Evolutionary conservation across 352 stramenopile genomes (phyloP), one percentile per base, ranked within the genome.

Genomic region (Globisporangium heterothallicum): DNA sequence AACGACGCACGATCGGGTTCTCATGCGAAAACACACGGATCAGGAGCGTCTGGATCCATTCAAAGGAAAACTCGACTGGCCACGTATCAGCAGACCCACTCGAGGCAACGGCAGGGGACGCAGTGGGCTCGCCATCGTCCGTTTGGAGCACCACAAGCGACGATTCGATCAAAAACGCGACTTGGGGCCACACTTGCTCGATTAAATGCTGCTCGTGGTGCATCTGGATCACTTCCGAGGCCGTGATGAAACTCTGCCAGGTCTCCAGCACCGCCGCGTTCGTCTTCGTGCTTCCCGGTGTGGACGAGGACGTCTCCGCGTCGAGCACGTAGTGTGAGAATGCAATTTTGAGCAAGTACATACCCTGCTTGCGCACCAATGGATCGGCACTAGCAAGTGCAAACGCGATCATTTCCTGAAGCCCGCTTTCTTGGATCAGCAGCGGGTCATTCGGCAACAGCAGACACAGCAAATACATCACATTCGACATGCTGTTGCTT

Each of bases 181-280:
- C 72, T 21, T 91, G 81, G 9, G 80, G 70, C 83, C 83, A 93
- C 18, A 92, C 83, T 47, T 93, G 80, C 49, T 92, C 83, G 52
- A 93, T 71, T 21, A 93, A 38, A 43, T 93, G 83, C 49, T 82
- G 80, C 45, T 92, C 78, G 32, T 93, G 80, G 41, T 93, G 80
- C 62, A 89, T 81, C 49, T 92, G 78, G 34, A 93, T 87, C 12
- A 93, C 79, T 21, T 93, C 78, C 1, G 79, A 90, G 3, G 74
- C 78, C 1, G 73, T 72, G 35, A 93, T 52, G 29, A 90, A 93
- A 49, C 65, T 83, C 56, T 80, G 68, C 83, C 83, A 93, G 18
- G 59, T 72, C 29, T 29, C 32, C 13, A 70, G 27, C 6, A 26
- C 22, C n/a, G 56, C 56, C 6, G 24, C 14, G 13, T 45, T 34